phyloP scores from a whole-genome alignment of 495 filamentous ascomycete genomes.

The Lasiosphaeria ovina region DNA sequence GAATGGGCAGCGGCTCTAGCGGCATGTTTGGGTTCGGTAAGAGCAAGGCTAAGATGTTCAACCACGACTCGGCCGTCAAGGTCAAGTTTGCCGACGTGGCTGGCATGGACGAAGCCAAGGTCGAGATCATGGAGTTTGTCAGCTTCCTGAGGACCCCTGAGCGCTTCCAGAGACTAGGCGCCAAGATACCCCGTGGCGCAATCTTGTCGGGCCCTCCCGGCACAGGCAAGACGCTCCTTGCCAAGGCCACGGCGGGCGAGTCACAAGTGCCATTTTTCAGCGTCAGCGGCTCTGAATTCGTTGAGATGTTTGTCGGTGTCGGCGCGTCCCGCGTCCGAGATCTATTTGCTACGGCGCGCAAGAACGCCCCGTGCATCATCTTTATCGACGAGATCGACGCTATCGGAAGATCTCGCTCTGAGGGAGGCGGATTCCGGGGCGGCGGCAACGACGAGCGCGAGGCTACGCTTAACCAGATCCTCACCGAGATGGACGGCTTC shows the following conservation, averaged over 20 bases:
- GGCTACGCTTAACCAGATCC: slow-evolving; percentile 93
- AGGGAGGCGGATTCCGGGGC: slow-evolving; percentile 60
- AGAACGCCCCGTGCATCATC: slow-evolving; percentile 96
- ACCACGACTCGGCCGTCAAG: slow-evolving; percentile 92
- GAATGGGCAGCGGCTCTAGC: slow-evolving; percentile 58
- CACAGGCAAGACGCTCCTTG: slow-evolving; percentile 96
- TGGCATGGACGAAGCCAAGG: slow-evolving; percentile 97
- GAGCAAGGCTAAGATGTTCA: slow-evolving; percentile 93
- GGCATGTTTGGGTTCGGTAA: slow-evolving; percentile 94
- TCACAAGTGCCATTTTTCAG: slow-evolving; percentile 97
- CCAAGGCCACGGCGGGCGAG: slow-evolving; percentile 96
- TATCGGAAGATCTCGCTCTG: slow-evolving; percentile 84
- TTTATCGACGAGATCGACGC: slow-evolving; percentile 99
- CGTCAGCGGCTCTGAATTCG: slow-evolving; percentile 97
- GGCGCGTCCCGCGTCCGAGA: slow-evolving; percentile 93
- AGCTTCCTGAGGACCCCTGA: slow-evolving; percentile 90
- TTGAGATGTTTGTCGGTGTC: slow-evolving; percentile 99
- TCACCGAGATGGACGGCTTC: slow-evolving; percentile 99
- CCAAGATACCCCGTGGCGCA: slow-evolving; percentile 95
- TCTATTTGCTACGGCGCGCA: slow-evolving; percentile 89
- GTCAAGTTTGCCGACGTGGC: slow-evolving; percentile 97
- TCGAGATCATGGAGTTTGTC: slow-evolving; percentile 99
- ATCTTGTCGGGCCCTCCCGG: slow-evolving; percentile 95
- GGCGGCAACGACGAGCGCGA: slow-evolving; percentile 97
- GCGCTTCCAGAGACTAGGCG: slow-evolving; percentile 86